A percentile compares a stretch with the other conserved stretches of the same genome.
phyloP scores from a whole-genome alignment of 2,329 filamentous ascomycete genomes.

The Ceratocystis cacaofunesta region DNA sequence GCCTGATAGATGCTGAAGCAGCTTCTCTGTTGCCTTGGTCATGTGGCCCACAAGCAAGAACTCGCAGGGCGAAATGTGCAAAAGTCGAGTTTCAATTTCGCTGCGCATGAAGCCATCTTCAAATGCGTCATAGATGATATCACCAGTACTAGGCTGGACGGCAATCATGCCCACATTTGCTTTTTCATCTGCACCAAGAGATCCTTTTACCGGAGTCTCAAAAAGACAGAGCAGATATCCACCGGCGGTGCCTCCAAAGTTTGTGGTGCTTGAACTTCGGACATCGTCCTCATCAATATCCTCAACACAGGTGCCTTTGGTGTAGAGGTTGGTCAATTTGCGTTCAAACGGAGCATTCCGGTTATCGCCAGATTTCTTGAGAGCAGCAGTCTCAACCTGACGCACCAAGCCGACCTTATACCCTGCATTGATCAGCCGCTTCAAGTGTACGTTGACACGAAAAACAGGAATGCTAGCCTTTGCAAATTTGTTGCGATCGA shows the following conservation, averaged over 20 bases:
- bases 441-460: slow-evolving; percentile 81
- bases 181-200: slow-evolving; percentile 79
- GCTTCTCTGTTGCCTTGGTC: slow-evolving; percentile 80
- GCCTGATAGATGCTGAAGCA: slow-evolving; percentile 76
- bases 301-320: slow-evolving; percentile 94
- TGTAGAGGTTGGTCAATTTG: slow-evolving; percentile 92
- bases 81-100: slow-evolving; percentile 84
- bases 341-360: slow-evolving; percentile 81
- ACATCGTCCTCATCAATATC: slow-evolving; percentile 53
- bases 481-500: slow-evolving; percentile 61
- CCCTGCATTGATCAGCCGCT: slow-evolving; percentile 78
- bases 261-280: slow-evolving; percentile 42
- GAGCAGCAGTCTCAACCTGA: slow-evolving; percentile 83
- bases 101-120: slow-evolving; percentile 96
- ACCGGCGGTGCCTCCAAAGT: slow-evolving; percentile 36
- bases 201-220: slow-evolving; percentile 58
- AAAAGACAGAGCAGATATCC: slow-evolving; percentile 93
- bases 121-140: slow-evolving; percentile 90
- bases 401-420: slow-evolving; percentile 93
- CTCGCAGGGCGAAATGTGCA: slow-evolving; percentile 93
- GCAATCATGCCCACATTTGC: slow-evolving; percentile 84
- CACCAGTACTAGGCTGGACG: slow-evolving; percentile 87
- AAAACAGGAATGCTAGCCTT: slow-evolving; percentile 93
- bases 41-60: slow-evolving; percentile 85
- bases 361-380: slow-evolving; percentile 93